Conservation (phyloP, 257 asterid genomes). For the Solanum pinnatisectum region DNA sequence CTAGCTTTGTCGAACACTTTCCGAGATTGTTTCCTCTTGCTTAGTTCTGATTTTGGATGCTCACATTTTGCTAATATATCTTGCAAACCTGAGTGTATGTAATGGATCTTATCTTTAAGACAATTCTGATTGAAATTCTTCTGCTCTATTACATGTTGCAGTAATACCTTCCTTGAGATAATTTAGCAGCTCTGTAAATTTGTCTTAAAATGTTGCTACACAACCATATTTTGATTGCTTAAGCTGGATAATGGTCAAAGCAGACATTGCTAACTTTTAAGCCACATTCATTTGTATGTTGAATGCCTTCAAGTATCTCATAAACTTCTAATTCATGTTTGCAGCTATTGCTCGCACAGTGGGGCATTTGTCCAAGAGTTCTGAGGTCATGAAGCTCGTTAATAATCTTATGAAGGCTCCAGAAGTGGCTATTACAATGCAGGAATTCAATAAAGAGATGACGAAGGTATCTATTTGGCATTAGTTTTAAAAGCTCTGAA, state of each 20-base stretch:
- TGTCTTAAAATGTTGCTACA: neutral
- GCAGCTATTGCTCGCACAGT: slow-evolving; percentile 90
- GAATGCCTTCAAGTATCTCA: neutral
- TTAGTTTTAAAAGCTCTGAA: neutral
- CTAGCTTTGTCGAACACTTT: neutral
- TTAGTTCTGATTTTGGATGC: neutral
- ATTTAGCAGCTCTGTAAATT: too few species aligned
- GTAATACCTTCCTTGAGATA: neutral
- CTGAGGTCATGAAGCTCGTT: slow-evolving; percentile 96
- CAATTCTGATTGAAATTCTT: neutral
- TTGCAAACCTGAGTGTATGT: neutral
- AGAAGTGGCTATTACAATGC: slow-evolving; percentile 82
- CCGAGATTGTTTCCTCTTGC: neutral
- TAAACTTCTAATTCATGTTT: neutral
- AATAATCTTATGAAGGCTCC: slow-evolving; percentile 98
- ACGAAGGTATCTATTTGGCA: slow-evolving; percentile 49
- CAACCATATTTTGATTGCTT: neutral
- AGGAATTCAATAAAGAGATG: slow-evolving; percentile 91
- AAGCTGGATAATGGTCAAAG: neutral
- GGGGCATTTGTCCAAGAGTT: slow-evolving; percentile 91
- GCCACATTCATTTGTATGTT: neutral
- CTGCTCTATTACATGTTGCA: neutral
- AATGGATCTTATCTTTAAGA: neutral
- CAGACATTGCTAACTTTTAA: neutral
- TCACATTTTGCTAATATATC: neutral